phyloP scores from a whole-genome alignment of 192 early-diverging fungal genomes.

The Backusella tuberculispora region DNA sequence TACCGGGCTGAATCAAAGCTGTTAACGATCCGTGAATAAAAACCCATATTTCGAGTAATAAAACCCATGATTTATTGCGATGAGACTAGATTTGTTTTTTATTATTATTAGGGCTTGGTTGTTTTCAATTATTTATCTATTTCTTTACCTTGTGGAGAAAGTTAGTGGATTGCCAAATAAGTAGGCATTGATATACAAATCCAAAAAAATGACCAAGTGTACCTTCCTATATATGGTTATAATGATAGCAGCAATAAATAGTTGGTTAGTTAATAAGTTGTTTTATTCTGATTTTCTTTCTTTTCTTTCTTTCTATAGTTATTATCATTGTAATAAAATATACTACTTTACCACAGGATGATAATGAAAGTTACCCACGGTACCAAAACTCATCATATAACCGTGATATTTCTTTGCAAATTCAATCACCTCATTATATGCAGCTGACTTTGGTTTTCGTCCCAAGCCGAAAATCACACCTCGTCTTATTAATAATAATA shows the following conservation, averaged over 20 bases:
- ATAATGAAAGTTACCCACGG: constrained; percentile 42
- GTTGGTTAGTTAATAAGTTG: background rate
- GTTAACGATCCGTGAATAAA: constrained; percentile 38
- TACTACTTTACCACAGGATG: constrained; percentile 33
- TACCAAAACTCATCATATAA: constrained; percentile 39
- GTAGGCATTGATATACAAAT: constrained; percentile 37
- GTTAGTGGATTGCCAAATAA: constrained; percentile 41
- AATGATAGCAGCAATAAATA: too few relatives aligned
- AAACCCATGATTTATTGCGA: constrained; percentile 36
- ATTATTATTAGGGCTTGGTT: background rate
- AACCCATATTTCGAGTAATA: constrained; percentile 37
- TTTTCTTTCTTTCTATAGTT: background rate
- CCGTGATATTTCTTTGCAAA: constrained; percentile 40
- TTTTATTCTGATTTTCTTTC: background rate
- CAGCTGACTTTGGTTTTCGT: constrained; percentile 10
- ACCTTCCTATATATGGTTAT: constrained; percentile 26
- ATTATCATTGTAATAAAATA: background rate
- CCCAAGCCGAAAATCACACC: constrained; percentile 37
- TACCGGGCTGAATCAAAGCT: constrained; percentile 38
- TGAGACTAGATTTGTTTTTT: constrained; percentile 19
- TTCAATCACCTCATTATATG: constrained; percentile 24
- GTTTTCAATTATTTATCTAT: background rate
- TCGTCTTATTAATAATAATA: constrained; percentile 24
- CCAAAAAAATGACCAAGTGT: constrained; percentile 37
- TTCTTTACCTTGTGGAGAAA: constrained; percentile 30